These are phyloP conservation scores for Mesotaenium endlicherianum DNA, from an alignment of 139 green algal genomes.

Conservation along the genomic window DNA sequence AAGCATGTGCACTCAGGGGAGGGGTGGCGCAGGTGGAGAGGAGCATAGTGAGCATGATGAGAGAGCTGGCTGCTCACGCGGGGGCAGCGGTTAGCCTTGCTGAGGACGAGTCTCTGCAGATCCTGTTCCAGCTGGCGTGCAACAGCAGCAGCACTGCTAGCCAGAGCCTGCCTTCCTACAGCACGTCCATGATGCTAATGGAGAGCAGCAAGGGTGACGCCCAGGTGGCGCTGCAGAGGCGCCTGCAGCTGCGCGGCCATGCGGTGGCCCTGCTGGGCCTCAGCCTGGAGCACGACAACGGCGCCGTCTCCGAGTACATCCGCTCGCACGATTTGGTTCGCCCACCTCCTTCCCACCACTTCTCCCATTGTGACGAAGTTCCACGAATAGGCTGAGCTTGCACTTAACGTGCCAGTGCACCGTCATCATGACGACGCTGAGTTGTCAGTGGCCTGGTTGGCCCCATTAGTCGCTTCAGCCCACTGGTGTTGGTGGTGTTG, in stretches of 20 bases:
- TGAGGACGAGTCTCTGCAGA: constrained; percentile 41
- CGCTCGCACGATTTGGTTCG: not conserved
- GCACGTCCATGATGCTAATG: not conserved
- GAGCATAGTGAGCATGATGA: constrained; percentile 33
- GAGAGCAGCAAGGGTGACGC: not conserved
- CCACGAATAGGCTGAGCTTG: not conserved
- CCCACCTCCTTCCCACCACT: not conserved
- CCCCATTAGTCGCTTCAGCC: not conserved
- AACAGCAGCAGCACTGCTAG: not conserved
- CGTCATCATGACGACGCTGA: not conserved
- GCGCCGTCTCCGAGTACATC: not conserved
- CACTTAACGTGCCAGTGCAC: not conserved
- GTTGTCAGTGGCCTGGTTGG: not conserved
- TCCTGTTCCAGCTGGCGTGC: constrained; percentile 37
- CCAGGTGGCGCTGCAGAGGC: not conserved
- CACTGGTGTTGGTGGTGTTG: not conserved
- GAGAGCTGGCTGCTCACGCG: constrained; percentile 24
- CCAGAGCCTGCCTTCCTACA: not conserved
- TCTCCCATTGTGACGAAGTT: not conserved
- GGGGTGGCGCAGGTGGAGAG: constrained; percentile 28
- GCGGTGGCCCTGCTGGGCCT: not conserved
- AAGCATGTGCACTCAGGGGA: no score
- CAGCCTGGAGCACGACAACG: not conserved
- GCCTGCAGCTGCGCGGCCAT: not conserved
- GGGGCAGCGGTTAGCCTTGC: constrained; percentile 11